Percentiles rank a stretch among this genome's conserved stretches.
Evolutionary conservation across 768 basidiomycete species (phyloP).

Genomic region (Xerocomus brunneocitrinus): DNA sequence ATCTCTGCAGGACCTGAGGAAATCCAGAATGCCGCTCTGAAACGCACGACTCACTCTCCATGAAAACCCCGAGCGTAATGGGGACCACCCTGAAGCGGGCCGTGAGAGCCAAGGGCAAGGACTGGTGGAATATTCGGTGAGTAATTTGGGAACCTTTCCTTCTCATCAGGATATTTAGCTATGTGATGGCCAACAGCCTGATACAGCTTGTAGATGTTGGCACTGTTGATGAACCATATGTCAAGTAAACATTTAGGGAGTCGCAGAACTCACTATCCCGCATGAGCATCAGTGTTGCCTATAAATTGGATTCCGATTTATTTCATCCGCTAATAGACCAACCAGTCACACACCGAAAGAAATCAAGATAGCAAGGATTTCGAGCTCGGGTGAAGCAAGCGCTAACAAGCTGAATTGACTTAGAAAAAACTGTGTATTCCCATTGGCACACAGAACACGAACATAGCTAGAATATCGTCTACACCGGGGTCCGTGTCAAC

Average conservation of each 20-base stretch:
- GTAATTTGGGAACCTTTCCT: conserved; percentile 59
- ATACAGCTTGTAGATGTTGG: conserved; percentile 75
- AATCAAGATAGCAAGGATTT: conserved; percentile 71
- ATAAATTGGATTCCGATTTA: background rate
- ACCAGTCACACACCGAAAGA: conserved; percentile 57
- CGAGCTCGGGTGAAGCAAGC: conserved; percentile 76
- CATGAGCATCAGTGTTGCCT: conserved; percentile 70
- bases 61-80: conserved; percentile 85
- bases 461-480: conserved; percentile 80
- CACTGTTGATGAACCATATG: conserved; percentile 34
- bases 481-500: conserved; percentile 88
- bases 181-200: conserved; percentile 60
- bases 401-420: conserved; percentile 59
- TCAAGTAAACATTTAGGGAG: background rate
- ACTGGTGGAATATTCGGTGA: conserved; percentile 48
- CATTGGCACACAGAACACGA: conserved; percentile 20
- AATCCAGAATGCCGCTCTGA: background rate
- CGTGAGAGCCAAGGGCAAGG: conserved; percentile 57
- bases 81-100: conserved; percentile 65
- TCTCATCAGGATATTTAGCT: conserved; percentile 48
- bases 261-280: conserved; percentile 42
- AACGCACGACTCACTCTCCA: conserved; percentile 48
- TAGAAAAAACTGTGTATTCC: background rate
- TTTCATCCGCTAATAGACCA: background rate
- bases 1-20: conserved; percentile 43